Evolutionary conservation across 1,139 yeast species (phyloP).

Genomic region (Taphrina confusa): DNA sequence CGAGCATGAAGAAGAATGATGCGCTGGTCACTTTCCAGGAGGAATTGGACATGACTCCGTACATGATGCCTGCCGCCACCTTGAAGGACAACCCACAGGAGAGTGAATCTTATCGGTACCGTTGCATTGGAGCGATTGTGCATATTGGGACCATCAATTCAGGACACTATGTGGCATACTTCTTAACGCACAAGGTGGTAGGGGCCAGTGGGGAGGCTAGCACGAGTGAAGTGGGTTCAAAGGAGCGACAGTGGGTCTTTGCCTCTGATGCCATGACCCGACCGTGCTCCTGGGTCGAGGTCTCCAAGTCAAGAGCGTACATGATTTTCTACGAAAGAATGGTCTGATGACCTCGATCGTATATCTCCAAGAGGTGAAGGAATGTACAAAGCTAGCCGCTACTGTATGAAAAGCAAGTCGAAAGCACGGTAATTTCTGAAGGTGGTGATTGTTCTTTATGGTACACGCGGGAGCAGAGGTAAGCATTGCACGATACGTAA

Average conservation of each 20-base stretch:
- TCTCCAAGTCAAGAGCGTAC: conserved; percentile 34
- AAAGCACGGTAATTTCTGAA: no score
- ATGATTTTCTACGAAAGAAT: conserved; percentile 35
- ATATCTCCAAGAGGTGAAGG: no score
- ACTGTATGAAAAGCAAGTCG: no score
- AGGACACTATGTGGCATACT: conserved; percentile 37
- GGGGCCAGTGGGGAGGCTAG: conserved; percentile 14
- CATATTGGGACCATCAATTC: conserved; percentile 36
- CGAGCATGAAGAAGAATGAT: conserved; percentile 35
- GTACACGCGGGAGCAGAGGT: no score
- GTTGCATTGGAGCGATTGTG: conserved; percentile 37
- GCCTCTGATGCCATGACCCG: conserved; percentile 36
- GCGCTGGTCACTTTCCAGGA: conserved; percentile 35
- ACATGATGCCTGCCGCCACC: conserved; percentile 32
- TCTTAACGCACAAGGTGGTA: conserved; percentile 32
- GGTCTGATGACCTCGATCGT: no score
- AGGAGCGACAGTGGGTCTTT: conserved; percentile 37
- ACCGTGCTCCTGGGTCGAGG: conserved; percentile 36
- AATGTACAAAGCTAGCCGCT: no score
- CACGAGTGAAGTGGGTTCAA: conserved; percentile 21
- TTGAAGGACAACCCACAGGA: background rate
- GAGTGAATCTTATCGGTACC: conserved; percentile 10
- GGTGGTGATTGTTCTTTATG: no score
- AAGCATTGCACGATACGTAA: no score
- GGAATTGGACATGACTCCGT: conserved; percentile 34